A percentile compares a stretch with the other conserved stretches of the same genome.
phyloP scores from a whole-genome alignment of 129 eudicot species.

The Cynara cardunculus region DNA sequence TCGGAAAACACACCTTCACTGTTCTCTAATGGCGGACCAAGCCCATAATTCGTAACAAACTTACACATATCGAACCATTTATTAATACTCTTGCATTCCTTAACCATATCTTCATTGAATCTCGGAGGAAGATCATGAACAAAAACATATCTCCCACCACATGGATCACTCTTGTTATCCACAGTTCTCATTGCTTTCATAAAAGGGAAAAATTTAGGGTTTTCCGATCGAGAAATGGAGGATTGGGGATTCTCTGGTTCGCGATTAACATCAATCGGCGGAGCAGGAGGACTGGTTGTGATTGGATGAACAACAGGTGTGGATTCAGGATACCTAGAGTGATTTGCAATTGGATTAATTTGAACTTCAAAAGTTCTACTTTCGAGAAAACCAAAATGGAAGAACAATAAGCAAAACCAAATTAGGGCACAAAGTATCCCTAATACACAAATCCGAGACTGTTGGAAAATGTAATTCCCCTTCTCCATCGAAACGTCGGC shows the following conservation, averaged over 20 bases:
- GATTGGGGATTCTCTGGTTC: not conserved
- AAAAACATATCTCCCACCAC: conserved; percentile 82
- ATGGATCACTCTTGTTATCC: conserved; percentile 79
- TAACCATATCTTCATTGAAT: conserved; percentile 77
- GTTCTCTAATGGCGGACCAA: conserved; percentile 81
- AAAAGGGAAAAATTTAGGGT: conserved; percentile 38
- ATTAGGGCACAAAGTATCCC: conserved; percentile 43
- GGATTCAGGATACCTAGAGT: not conserved
- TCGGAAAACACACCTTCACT: conserved; percentile 66
- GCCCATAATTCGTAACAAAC: conserved; percentile 60
- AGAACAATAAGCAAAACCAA: conserved; percentile 64
- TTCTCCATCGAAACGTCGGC: conserved; percentile 55
- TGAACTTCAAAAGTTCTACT: conserved; percentile 13
- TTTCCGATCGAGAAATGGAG: not conserved
- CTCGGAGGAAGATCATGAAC: conserved; percentile 80
- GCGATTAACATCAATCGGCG: not conserved
- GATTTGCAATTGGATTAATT: conserved; percentile 18
- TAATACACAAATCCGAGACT: conserved; percentile 49
- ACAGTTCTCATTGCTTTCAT: conserved; percentile 60
- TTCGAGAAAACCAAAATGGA: conserved; percentile 54
- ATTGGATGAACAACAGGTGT: conserved; percentile 4
- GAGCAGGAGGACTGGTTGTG: not conserved
- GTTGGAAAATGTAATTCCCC: conserved; percentile 39
- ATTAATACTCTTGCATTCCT: conserved; percentile 66
- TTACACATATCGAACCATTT: conserved; percentile 80